phyloP scores from a whole-genome alignment of 768 basidiomycete species.

The Macrolepiota dolichaula region DNA sequence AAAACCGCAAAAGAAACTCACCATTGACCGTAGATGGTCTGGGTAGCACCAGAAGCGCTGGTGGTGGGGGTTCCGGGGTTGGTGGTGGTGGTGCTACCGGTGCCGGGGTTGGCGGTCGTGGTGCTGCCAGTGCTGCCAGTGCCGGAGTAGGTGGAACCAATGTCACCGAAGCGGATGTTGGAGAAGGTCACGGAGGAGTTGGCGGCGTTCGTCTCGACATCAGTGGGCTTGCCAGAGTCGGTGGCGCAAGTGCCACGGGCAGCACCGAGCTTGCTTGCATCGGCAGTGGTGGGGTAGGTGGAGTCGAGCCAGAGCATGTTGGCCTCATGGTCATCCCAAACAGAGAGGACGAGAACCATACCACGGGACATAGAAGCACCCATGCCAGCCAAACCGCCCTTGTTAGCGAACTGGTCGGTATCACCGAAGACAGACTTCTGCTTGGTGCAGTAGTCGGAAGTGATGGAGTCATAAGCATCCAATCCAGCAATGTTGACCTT shows the following conservation, averaged over 20 bases:
- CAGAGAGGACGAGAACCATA: conserved; percentile 21
- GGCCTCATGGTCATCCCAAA: conserved; percentile 19
- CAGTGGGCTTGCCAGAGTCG: conserved; percentile 31
- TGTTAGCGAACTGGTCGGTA: conserved; percentile 5
- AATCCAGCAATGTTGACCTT: conserved; percentile 15
- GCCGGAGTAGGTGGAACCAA: conserved; percentile 12
- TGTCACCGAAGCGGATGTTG: conserved; percentile 38
- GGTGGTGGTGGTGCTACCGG: not conserved
- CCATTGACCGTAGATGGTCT: not conserved
- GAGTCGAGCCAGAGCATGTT: conserved; percentile 7
- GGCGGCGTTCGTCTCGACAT: conserved; percentile 29
- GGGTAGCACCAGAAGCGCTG: not conserved
- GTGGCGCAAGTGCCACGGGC: conserved; percentile 38
- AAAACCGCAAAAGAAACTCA: not conserved
- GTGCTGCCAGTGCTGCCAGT: not conserved
- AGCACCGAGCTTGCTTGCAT: conserved; percentile 20
- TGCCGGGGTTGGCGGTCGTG: not conserved
- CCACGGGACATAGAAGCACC: not conserved
- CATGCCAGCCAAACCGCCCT: conserved; percentile 3
- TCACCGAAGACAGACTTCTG: conserved; percentile 19
- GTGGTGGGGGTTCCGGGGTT: not conserved
- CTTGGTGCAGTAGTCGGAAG: conserved; percentile 16
- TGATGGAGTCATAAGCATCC: conserved; percentile 15
- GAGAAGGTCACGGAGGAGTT: conserved; percentile 25
- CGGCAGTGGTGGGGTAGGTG: conserved; percentile 3